Base-by-base conservation (phyloP, 1,284 basidiomycete species). In the Sporisorium graminicola region DNA sequence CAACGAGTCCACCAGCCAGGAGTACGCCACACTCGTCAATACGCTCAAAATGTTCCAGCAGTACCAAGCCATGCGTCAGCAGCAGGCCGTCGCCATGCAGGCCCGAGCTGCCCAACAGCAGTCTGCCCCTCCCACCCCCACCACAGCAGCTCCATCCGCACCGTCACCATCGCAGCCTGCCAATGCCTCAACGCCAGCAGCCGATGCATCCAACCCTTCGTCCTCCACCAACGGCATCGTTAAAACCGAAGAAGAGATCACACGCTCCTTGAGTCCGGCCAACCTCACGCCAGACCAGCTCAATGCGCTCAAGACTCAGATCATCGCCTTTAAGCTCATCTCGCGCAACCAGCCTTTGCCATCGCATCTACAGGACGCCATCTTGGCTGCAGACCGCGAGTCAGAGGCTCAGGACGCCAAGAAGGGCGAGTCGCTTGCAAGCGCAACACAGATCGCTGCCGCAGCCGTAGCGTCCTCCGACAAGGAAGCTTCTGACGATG, bases 321-420 rank as follows among this genome's bases (percentile, higher is more conserved):
- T 98, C 50, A 90, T 92, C 65, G 94, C 95, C 0, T 97, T 92
- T 88, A 94, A 94, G 84, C 90, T 92, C 68, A 89, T 98, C 70
- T 89, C 89, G 22, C 90, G 91, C 27, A 93, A 94, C 55, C 86
- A 92, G 40, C 91, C 95, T 5, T 88, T 98, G 43, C 93, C 96
- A 16, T 90, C 92, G 3, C 87, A 90, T 71, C 85, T 98, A 24
- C 93, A 94, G 78, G 90, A 92, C 63, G 92, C 93, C 12, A 91
- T 96, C 56, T 55, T 85, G 60, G 62, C 78, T 43, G 60, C 69
- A 20, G 72, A 74, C 40, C 87, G 90, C 43, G 64, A 69, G 33
- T 67, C 70, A 1, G 74, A 68, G 53, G 50, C 33, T 12, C 53
- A 67, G 27, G 65, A 67, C 43, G n/a, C 92, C 64, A 87, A 91